A percentile compares a stretch with the other conserved stretches of the same genome.
phyloP scores from a whole-genome alignment of 306 rosid genomes.

The Prunus armeniaca region DNA sequence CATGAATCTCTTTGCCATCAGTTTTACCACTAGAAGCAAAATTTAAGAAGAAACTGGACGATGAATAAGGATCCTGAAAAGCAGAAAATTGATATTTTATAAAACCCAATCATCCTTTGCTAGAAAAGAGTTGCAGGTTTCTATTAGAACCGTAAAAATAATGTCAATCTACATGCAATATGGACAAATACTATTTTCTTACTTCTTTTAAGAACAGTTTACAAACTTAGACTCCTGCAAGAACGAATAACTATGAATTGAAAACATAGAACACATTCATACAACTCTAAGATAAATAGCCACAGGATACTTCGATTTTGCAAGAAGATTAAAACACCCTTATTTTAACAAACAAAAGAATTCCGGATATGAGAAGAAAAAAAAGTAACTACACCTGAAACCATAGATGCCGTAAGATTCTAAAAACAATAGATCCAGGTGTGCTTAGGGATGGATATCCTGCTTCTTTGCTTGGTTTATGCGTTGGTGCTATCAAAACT shows the following conservation, averaged over 20 bases:
- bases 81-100: constrained; percentile 22
- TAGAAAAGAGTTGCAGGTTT: constrained; percentile 17
- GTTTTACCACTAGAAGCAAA: constrained; percentile 34
- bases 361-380: neutral
- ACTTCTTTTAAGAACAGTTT: neutral
- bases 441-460: constrained; percentile 49
- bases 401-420: constrained; percentile 69
- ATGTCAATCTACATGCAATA: neutral
- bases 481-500: constrained; percentile 30
- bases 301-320: neutral
- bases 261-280: constrained; percentile 2
- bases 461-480: constrained; percentile 38
- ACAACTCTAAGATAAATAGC: neutral
- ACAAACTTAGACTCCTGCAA: neutral
- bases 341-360: neutral
- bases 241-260: neutral
- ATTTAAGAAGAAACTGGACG: constrained; percentile 49
- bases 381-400: constrained; percentile 53
- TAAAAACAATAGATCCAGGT: constrained; percentile 59
- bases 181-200: neutral
- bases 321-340: neutral
- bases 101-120: constrained; percentile 8
- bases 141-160: neutral
- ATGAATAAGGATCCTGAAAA: constrained; percentile 63
- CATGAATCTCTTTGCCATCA: constrained; percentile 37